Conservation (phyloP, 2,329 filamentous ascomycete genomes). For the Anthostomella pinea region DNA sequence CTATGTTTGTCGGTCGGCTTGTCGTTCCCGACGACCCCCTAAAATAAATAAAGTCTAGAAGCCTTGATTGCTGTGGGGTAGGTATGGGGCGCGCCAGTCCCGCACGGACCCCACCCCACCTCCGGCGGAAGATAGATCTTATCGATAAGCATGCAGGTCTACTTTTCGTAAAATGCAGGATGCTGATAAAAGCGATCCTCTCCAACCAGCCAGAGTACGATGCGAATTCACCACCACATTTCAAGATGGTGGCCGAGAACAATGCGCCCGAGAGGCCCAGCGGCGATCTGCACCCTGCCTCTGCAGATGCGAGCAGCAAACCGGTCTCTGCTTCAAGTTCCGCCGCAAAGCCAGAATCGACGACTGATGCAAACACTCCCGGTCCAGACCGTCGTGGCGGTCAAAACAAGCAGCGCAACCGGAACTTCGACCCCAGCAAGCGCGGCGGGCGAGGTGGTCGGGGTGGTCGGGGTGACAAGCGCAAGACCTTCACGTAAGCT, state of each 20-base stretch:
- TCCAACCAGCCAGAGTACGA: too few species aligned
- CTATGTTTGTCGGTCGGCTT: too few species aligned
- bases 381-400: conserved; percentile 12
- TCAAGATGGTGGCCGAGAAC: conserved; percentile 22
- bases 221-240: conserved; percentile 20
- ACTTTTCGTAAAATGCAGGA: too few species aligned
- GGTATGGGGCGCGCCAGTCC: too few species aligned
- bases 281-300: not conserved
- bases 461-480: conserved; percentile 16
- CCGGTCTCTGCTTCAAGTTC: conserved; percentile 5
- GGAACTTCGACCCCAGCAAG: conserved; percentile 16
- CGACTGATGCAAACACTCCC: conserved; percentile 14
- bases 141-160: too few species aligned
- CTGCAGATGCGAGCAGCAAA: conserved; percentile 5
- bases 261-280: conserved; percentile 9
- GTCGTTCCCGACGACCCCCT: too few species aligned
- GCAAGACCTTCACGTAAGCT: conserved; percentile 19
- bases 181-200: too few species aligned
- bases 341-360: conserved; percentile 9
- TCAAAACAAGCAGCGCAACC: conserved; percentile 15
- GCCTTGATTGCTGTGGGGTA: too few species aligned
- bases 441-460: conserved; percentile 16
- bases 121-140: too few species aligned
- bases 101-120: too few species aligned
- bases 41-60: too few species aligned